phyloP scores from a whole-genome alignment of 176 grass and related monocot genomes.

The Bromus sterilis region DNA sequence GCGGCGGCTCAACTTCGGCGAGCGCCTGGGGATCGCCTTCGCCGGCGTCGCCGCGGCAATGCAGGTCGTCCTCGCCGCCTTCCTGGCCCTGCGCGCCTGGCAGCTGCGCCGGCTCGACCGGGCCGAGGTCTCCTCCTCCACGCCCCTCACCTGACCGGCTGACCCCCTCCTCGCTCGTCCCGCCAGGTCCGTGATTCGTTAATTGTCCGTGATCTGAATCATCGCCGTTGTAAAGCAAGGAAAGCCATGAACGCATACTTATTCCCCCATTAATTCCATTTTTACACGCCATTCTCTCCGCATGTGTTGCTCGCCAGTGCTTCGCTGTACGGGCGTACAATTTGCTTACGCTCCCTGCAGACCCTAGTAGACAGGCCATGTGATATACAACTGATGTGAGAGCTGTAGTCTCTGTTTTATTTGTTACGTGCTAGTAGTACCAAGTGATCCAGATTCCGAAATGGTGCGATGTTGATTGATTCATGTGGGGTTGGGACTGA shows the following conservation, averaged over 20 bases:
- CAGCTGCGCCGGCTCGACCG: conserved; percentile 35
- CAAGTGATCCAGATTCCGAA: not conserved
- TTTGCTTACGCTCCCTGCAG: conserved; percentile 8
- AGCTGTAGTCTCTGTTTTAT: not conserved
- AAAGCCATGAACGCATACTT: not conserved
- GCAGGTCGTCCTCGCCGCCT: conserved; percentile 20
- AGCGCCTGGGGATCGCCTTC: conserved; percentile 49
- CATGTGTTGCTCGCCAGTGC: not conserved
- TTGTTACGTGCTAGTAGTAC: not conserved
- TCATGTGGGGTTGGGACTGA: not conserved
- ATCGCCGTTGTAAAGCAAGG: conserved; percentile 23
- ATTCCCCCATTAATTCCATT: not conserved
- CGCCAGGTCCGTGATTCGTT: conserved; percentile 33
- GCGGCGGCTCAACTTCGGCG: conserved; percentile 40
- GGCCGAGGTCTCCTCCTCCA: conserved; percentile 43
- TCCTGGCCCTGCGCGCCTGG: conserved; percentile 10
- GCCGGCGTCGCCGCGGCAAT: conserved; percentile 29
- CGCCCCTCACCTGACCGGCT: conserved; percentile 42
- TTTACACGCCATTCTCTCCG: conserved; percentile 9
- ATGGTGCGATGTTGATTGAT: not conserved
- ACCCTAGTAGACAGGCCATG: conserved; percentile 7
- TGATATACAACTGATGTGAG: not conserved
- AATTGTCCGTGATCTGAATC: conserved; percentile 26
- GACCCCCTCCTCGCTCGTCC: not conserved
- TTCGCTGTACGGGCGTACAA: conserved; percentile 18